Conservation (phyloP, 2,329 filamentous ascomycete species). For the Cytospora paraplurivora region DNA sequence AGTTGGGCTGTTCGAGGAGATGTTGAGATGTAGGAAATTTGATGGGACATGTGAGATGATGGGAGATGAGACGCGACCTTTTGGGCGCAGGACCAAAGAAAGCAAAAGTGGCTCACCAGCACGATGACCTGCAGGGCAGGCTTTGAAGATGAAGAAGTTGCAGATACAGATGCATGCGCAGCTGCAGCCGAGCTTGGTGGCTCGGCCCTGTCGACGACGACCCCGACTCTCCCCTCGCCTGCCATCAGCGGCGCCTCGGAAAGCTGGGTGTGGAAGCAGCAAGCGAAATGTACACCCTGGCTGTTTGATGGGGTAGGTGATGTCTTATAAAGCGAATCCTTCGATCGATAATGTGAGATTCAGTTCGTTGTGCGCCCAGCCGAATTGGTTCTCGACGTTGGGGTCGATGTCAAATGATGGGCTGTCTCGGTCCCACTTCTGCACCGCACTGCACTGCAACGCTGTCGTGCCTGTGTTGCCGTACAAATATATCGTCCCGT, state of each 20-base stretch:
- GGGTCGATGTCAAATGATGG: conserved; percentile 18
- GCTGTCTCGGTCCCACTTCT: conserved; percentile 12
- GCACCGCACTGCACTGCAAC: conserved; percentile 1
- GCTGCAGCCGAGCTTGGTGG: conserved; percentile 19
- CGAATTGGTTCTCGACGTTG: neutral
- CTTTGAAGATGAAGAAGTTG: conserved; percentile 25
- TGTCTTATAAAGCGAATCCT: conserved; percentile 1
- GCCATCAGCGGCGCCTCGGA: conserved; percentile 25
- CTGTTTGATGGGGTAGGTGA: conserved; percentile 4
- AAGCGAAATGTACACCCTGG: conserved; percentile 15
- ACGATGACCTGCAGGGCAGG: conserved; percentile 74
- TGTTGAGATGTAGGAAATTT: neutral
- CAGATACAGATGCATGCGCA: conserved; percentile 17
- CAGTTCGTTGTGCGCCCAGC: neutral
- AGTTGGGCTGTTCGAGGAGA: neutral
- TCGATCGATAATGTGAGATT: neutral
- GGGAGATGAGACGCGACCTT: conserved; percentile 38
- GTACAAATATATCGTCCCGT: conserved; percentile 12
- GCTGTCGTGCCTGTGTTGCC: conserved; percentile 17
- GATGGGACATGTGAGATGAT: conserved; percentile 8
- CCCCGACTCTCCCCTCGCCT: conserved; percentile 24
- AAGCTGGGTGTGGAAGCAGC: conserved; percentile 21
- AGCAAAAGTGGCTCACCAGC: conserved; percentile 50
- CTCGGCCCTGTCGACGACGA: conserved; percentile 21
- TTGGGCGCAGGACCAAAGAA: too few species aligned